phyloP scores from a whole-genome alignment of 495 filamentous ascomycete species.

The Penicillium canescens region DNA sequence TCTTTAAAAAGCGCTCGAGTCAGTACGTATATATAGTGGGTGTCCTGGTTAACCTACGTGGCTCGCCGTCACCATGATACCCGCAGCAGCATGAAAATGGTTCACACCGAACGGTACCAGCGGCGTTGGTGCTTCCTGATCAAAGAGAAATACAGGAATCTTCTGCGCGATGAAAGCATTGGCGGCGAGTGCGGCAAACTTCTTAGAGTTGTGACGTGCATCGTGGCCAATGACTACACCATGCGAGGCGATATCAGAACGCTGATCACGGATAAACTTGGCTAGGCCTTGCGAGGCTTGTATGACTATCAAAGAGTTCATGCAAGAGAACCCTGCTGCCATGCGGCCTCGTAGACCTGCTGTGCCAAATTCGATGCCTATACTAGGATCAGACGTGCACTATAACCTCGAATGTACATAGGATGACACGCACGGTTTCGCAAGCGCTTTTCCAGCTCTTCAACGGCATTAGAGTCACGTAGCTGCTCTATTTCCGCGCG shows the following conservation, averaged over 20 bases:
- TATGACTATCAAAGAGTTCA: constrained; percentile 71
- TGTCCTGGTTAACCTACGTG: constrained; percentile 41
- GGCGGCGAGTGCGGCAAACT: constrained; percentile 63
- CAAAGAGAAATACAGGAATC: constrained; percentile 64
- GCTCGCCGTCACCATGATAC: constrained; percentile 73
- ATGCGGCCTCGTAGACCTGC: constrained; percentile 69
- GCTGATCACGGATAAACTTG: constrained; percentile 53
- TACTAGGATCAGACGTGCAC: constrained; percentile 5
- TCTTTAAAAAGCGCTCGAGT: constrained; percentile 35
- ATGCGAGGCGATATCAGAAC: constrained; percentile 35
- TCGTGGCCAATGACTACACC: constrained; percentile 69
- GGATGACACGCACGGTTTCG: constrained; percentile 42
- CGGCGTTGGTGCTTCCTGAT: constrained; percentile 59
- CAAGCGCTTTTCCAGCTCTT: constrained; percentile 59
- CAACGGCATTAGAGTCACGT: constrained; percentile 42
- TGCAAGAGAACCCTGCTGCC: constrained; percentile 68
- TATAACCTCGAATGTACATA: not conserved
- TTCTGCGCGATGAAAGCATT: constrained; percentile 63
- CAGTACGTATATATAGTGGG: constrained; percentile 1
- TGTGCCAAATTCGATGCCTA: constrained; percentile 69
- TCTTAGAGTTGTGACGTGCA: constrained; percentile 65
- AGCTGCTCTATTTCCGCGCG: constrained; percentile 60
- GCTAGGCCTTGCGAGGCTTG: constrained; percentile 74
- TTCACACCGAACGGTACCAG: constrained; percentile 68
- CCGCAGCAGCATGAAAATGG: constrained; percentile 57